A percentile compares a stretch with the other conserved stretches of the same genome.
Conservation (phyloP, 2,329 filamentous ascomycete species). For the Falciphora oryzae region DNA sequence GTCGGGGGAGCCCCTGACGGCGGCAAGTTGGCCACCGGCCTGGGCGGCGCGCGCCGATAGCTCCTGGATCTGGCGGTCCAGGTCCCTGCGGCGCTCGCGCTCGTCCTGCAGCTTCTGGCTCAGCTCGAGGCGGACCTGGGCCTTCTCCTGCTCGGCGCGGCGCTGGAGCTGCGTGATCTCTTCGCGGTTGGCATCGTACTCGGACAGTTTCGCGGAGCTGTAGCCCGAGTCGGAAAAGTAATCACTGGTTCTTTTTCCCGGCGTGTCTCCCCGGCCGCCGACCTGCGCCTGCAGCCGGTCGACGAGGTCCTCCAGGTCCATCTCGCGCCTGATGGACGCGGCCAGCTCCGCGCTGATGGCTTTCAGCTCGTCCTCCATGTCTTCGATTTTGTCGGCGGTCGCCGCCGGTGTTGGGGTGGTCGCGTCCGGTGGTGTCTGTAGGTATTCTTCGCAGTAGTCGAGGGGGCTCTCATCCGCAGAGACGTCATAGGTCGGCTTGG, state of each 20-base stretch:
- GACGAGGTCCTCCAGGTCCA: constrained; percentile 92
- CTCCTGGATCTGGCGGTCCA: constrained; percentile 79
- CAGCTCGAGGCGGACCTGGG: constrained; percentile 76
- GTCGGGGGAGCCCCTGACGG: constrained; percentile 40
- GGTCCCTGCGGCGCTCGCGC: constrained; percentile 63
- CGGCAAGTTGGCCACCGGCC: constrained; percentile 34
- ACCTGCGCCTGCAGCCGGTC: constrained; percentile 80
- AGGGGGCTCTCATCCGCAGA: constrained; percentile 36
- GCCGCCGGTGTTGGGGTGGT: constrained; percentile 29
- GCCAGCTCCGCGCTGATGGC: constrained; percentile 92
- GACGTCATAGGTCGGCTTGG: constrained; percentile 29
- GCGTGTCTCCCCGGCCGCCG: constrained; percentile 43
- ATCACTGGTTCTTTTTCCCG: constrained; percentile 79
- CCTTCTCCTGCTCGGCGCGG: constrained; percentile 84
- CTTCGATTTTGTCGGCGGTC: constrained; percentile 58
- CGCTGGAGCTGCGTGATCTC: constrained; percentile 81
- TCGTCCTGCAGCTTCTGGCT: constrained; percentile 86
- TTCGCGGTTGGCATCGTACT: constrained; percentile 55
- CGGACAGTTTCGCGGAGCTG: constrained; percentile 73
- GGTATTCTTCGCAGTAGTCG: constrained; percentile 45
- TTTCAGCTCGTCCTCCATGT: constrained; percentile 90
- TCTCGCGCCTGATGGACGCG: constrained; percentile 85
- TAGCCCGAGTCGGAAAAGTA: constrained; percentile 97
- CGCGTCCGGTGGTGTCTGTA: constrained; percentile 41
- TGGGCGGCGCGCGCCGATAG: constrained; percentile 73